Evolutionary conservation across 768 basidiomycete genomes (phyloP), one percentile per base, ranked within the genome.

Genomic region (Aureoboletus auriporus): DNA sequence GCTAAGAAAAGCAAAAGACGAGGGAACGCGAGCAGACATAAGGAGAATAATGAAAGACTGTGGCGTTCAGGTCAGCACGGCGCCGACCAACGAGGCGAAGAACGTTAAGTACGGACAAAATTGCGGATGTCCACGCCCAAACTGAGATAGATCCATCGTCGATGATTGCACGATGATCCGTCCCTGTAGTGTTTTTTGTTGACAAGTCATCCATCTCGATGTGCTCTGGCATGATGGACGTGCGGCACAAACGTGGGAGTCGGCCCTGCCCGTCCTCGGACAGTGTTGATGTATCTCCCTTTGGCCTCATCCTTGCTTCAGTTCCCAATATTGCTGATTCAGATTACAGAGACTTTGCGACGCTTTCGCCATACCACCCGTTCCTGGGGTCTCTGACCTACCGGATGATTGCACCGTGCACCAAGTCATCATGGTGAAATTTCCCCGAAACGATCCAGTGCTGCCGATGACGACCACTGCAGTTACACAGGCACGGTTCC

Each of bases 1-100:
- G 85, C 74, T 45, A 87, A 67, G 63, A 89, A 88, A 43, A 89
- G 75, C 29, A 89, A 69, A 42, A 89, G 61, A 27, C 79, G 76
- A 46, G 89, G 87, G 51, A 75, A 84, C 29, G 79, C 58, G 4
- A 77, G 59, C 41, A 81, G 67, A 55, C 67, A 66, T 23, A 63
- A 44, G 39, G 74, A 66, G 45, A 72, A 58, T 1, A 64, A 14
- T 14, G 58, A 52, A n/a, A 75, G 50, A 50, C 73, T 77, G 52
- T 20, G 26, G 43, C 20, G 42, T 42, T 41, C 30, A 39, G 37
- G 41, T 59, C 14, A 49, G 37, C 13, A 39, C 13, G 35, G 33
- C 36, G 27, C 28, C 28, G 48, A 50, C 12, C 14, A 9, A 31
- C 42, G 33, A 38, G 17, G 33, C 47, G 17, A n/a, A 50, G 29